Conservation (phyloP, 306 rosid species). For the Casuarina cunninghamiana region DNA sequence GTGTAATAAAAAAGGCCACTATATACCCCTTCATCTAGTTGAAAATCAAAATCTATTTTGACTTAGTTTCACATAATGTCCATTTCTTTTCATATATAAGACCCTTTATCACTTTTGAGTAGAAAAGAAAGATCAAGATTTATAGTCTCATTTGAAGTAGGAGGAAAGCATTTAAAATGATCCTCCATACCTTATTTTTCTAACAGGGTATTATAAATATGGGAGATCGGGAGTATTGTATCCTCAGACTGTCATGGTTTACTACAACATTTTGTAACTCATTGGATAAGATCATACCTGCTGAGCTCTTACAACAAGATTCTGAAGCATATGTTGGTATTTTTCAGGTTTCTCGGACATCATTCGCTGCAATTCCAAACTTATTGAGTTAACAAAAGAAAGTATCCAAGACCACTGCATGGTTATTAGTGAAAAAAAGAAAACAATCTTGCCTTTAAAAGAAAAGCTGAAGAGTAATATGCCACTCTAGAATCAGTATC, state of each 20-base stretch:
- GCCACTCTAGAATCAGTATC: slow-evolving; percentile 99
- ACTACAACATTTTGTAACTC: slow-evolving; percentile 5
- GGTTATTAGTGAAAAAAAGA: slow-evolving; percentile 17
- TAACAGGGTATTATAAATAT: not conserved
- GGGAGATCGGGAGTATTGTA: not conserved
- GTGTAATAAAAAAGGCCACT: not conserved
- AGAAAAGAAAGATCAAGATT: not conserved
- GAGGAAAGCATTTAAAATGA: not conserved
- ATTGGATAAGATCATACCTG: slow-evolving; percentile 64
- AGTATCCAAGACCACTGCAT: slow-evolving; percentile 12
- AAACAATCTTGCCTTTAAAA: slow-evolving; percentile 75
- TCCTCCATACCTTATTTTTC: not conserved
- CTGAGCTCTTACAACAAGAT: slow-evolving; percentile 93
- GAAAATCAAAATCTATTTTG: not conserved
- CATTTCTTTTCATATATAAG: not conserved
- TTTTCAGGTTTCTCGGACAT: slow-evolving; percentile 95
- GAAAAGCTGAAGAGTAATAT: slow-evolving; percentile 94
- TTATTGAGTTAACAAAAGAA: slow-evolving; percentile 21
- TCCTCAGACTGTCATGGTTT: slow-evolving; percentile 11
- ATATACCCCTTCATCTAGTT: not conserved
- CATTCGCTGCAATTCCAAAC: slow-evolving; percentile 71
- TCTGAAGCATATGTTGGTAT: slow-evolving; percentile 95
- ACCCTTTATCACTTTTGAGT: not conserved
- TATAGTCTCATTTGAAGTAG: not conserved
- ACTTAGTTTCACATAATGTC: not conserved